Evolutionary conservation across 331 rosid species (phyloP), one percentile per base, ranked within the genome.

Genomic region (Prunus yedoensis): DNA sequence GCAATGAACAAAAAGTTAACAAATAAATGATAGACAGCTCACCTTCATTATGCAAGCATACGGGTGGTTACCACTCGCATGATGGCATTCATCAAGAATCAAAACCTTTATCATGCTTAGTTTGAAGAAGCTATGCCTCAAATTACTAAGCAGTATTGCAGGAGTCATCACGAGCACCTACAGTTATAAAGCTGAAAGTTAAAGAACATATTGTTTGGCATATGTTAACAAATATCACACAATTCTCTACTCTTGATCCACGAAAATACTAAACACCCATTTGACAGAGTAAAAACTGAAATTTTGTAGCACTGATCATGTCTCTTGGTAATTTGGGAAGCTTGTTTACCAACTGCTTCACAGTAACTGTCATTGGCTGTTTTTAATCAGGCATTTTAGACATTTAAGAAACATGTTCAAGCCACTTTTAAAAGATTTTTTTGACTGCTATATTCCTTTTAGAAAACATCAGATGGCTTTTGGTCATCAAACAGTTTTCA

Each of bases 81-180:
- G 95, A 83, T 94, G 98, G 75, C 97, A 94, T 80, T 94, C 98
- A 56, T 94, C 98, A 49, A 94, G 8, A 83, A 94, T 80, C 61
- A 91, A 83, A 71, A 94, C 88, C 82, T 90, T 91, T 54, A 94
- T 91, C 96, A 87, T 86, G 46, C 78, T 80, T 62, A 91, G 77
- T 54, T 84, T 84, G 80, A 94, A 66, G 81, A 89, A 91, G 82
- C 92, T 80, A 77, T 81, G 88, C 80, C 93, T 84, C 91, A 94
- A 79, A 79, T 88, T 75, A 47, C 5, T n/a, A 5, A 91, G 92
- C 83, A 94, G 79, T 79, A 94, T 91, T 56, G 81, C 84, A 10
- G 91, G 97, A 35, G 97, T 94, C 98, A 94, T 91, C 65, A 94
- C 96, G 68, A 94, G 86, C 66, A 94, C 94, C 97, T 94, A 78